A percentile compares a stretch with the other conserved stretches of the same genome.
Conservation (phyloP, 495 filamentous ascomycete genomes). For the Collariella sp. region DNA sequence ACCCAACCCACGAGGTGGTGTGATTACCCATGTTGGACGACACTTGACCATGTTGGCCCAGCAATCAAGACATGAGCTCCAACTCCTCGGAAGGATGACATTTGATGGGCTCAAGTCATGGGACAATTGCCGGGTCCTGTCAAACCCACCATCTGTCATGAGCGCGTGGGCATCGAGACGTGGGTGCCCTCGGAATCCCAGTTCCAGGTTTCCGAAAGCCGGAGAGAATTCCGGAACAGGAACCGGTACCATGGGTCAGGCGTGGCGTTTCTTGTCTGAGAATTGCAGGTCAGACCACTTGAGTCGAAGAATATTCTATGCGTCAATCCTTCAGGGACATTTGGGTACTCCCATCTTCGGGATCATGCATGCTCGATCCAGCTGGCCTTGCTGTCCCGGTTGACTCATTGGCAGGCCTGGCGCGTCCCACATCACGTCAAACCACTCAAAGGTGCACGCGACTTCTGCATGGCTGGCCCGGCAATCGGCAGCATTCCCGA, state of each 20-base stretch:
- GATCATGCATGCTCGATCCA: slow-evolving; percentile 2
- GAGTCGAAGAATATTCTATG: background rate
- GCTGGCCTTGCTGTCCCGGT: background rate
- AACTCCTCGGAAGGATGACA: background rate
- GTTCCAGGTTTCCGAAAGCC: background rate
- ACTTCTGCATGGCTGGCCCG: background rate
- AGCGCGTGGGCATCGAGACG: background rate
- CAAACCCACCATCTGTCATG: background rate
- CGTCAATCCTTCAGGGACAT: background rate
- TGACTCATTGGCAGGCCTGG: background rate
- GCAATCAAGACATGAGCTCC: background rate
- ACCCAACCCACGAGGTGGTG: too few relatives aligned
- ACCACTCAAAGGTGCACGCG: background rate
- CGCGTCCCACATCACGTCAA: background rate
- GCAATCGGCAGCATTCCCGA: background rate
- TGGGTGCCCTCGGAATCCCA: background rate
- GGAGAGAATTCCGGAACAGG: background rate
- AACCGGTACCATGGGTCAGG: background rate
- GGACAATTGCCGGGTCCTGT: background rate
- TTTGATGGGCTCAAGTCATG: background rate
- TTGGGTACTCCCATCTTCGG: background rate
- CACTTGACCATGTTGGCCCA: background rate
- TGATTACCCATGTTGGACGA: too few relatives aligned
- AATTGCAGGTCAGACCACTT: background rate
- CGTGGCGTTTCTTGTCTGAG: background rate